Base-by-base conservation (phyloP, 2,329 filamentous ascomycete genomes). In the Xylaria polymorpha region DNA sequence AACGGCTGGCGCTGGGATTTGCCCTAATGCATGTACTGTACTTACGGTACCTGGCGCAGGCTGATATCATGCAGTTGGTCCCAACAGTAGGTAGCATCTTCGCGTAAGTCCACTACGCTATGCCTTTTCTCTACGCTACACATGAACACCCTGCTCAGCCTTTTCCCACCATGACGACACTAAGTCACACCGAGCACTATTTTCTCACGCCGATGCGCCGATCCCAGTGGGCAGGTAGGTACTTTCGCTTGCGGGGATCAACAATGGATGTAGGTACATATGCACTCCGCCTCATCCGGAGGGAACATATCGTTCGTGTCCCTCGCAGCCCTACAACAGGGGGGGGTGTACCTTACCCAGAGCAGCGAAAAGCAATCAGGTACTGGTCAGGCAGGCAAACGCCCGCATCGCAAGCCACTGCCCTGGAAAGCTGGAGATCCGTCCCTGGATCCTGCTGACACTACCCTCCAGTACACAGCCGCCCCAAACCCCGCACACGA, bases 191-290 rank as follows among this genome's bases (percentile, higher is more conserved):
- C 64, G 64, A 67, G 59, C 39, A 44, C 35, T 66, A 67, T 58
- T 67, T 67, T 67, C 64, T 67, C 51, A 67, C 64, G 64, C 64
- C 64, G 58, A 67, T 50, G 63, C 64, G 64, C 64, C 64, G 58
- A 67, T 50, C 43, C 15, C 22, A 43, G 20, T 18, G 37, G 29
- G 20, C 22, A 32, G 35, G 25, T 29, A n/a, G 25, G 44, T 50
- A 57, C 43, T 60, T 56, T 61, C 29, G 5, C 9, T 51, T 46
- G 56, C 37, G 55, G 18, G 35, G 35, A 37, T 46, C 32, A 22
- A 35, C 25, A 4, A 37, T n/a, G 14, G 44, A 55, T 35, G 7
- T 29, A 39, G 14, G 20, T 61, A 56, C 57, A 62, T 58, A 64
- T 64, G 60, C 64, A 60, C 64, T 67, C 64, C 68, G 68, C 60